Conservation (phyloP, 305 asterid genomes). For the Fraxinus latifolia region DNA sequence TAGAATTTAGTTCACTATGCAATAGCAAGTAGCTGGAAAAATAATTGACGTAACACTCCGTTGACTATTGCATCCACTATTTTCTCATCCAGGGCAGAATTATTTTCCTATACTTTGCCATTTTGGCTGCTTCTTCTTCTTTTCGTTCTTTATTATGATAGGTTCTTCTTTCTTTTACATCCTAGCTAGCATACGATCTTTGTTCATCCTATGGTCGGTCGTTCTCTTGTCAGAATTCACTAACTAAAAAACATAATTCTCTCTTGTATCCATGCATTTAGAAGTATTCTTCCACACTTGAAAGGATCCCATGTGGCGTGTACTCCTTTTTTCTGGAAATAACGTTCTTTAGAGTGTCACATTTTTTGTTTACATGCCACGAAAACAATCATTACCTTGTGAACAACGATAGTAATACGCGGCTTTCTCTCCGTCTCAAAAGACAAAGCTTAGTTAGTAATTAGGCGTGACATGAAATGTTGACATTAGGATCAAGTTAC, state of each 20-base stretch:
- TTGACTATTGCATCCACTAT: not conserved
- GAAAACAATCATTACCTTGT: not conserved
- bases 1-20: not conserved
- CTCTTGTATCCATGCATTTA: not conserved
- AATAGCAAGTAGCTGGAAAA: not conserved
- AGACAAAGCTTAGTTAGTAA: not conserved
- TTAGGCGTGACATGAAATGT: not conserved
- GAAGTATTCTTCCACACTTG: not conserved
- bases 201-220: not conserved
- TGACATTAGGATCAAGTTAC: not conserved
- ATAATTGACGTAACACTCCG: not conserved
- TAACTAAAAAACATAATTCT: not conserved
- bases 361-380: not conserved
- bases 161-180: not conserved
- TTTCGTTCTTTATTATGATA: not conserved
- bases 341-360: not conserved
- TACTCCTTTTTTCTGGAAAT: not conserved
- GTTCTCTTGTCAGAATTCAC: not conserved
- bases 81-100: not conserved
- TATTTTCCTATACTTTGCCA: not conserved
- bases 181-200: not conserved
- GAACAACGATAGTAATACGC: not conserved
- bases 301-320: not conserved
- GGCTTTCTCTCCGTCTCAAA: not conserved
- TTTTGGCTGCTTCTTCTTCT: not conserved